These are phyloP conservation scores for Xylariaceae sp. DNA, from an alignment of 2,329 filamentous ascomycete species.

Conservation along the genomic window DNA sequence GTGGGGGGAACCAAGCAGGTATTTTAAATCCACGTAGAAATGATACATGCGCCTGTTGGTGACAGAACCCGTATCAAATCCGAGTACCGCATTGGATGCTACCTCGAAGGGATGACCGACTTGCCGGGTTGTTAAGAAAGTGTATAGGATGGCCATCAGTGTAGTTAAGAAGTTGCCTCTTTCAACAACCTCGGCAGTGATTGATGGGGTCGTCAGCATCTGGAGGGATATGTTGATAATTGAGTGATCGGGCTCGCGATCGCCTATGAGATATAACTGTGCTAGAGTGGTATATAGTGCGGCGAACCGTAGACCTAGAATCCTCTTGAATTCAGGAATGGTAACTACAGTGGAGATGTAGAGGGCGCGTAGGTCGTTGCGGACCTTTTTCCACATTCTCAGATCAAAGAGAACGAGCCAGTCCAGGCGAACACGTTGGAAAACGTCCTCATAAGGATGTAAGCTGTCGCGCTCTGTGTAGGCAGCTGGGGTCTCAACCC, in stretches of 20 bases:
- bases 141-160: conserved; percentile 94
- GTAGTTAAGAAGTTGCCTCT: conserved; percentile 95
- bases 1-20: conserved; percentile 85
- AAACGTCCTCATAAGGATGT: conserved; percentile 82
- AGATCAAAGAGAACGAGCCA: conserved; percentile 95
- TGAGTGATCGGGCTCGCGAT: conserved; percentile 95
- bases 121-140: conserved; percentile 93
- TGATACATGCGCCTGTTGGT: conserved; percentile 96
- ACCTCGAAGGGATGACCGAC: conserved; percentile 93
- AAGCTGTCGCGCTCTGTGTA: conserved; percentile 68
- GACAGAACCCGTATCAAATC: conserved; percentile 92
- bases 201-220: conserved; percentile 95
- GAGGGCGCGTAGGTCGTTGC: conserved; percentile 86
- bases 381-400: conserved; percentile 93
- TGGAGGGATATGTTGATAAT: conserved; percentile 98
- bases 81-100: conserved; percentile 81
- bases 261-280: conserved; percentile 93
- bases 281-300: conserved; percentile 92
- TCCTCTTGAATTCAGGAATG: conserved; percentile 93
- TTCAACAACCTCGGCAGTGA: conserved; percentile 93
- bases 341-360: conserved; percentile 97
- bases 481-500: conserved; percentile 79
- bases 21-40: conserved; percentile 94
- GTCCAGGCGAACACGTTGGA: conserved; percentile 87
- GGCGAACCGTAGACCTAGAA: conserved; percentile 91